Evolutionary conservation across 495 filamentous ascomycete species (phyloP).

Genomic region (Pyrenopolyporus hunteri): DNA sequence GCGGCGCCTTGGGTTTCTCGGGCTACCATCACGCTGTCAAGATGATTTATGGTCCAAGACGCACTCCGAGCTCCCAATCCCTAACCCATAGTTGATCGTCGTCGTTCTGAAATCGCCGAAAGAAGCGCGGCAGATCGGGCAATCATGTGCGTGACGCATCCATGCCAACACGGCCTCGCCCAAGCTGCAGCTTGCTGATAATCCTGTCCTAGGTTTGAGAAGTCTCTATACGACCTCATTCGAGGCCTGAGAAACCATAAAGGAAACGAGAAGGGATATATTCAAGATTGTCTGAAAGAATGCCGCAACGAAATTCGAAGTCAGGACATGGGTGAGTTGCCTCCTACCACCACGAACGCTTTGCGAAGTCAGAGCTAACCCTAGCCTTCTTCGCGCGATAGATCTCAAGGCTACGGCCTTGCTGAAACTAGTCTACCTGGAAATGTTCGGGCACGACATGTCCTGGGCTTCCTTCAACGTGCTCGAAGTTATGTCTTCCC

Average conservation of each 20-base stretch:
- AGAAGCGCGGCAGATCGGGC: constrained; percentile 28
- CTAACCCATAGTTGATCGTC: constrained; percentile 23
- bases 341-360: not conserved
- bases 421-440: constrained; percentile 92
- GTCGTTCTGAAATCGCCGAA: constrained; percentile 15
- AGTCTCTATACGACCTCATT: constrained; percentile 98
- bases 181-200: constrained; percentile 1
- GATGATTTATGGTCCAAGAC: constrained; percentile 26
- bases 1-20: not conserved
- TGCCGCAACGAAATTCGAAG: constrained; percentile 88
- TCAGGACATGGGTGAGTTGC: constrained; percentile 81
- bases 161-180: not conserved
- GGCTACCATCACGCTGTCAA: constrained; percentile 16
- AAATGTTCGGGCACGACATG: constrained; percentile 99
- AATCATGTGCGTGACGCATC: constrained; percentile 37
- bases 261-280: constrained; percentile 91
- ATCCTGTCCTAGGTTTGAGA: constrained; percentile 80
- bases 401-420: constrained; percentile 96
- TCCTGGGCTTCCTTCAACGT: constrained; percentile 99
- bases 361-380: constrained; percentile 35
- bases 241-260: constrained; percentile 92
- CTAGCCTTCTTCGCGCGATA: constrained; percentile 40
- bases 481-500: constrained; percentile 95
- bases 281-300: constrained; percentile 89
- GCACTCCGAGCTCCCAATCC: constrained; percentile 4